phyloP scores from a whole-genome alignment of 2,329 filamentous ascomycete species.

The Fusarium sp. region DNA sequence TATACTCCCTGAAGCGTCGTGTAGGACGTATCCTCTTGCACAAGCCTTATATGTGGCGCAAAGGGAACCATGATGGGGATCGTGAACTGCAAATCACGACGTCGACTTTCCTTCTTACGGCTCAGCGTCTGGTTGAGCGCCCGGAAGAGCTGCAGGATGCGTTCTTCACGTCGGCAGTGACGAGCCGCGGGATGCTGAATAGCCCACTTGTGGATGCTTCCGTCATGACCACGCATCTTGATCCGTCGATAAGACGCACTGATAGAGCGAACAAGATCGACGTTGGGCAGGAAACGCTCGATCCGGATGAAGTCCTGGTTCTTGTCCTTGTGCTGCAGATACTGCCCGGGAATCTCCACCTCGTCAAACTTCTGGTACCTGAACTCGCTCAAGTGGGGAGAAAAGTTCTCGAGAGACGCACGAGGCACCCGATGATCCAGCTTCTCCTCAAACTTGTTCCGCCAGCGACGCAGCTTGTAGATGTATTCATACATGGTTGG shows the following conservation, averaged over 20 bases:
- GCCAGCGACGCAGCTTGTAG: constrained; percentile 94
- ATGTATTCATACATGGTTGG: constrained; percentile 99
- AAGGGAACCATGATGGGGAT: constrained; percentile 96
- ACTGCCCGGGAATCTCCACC: constrained; percentile 97
- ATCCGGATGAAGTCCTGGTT: constrained; percentile 99
- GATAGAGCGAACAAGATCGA: constrained; percentile 92
- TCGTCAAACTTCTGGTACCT: constrained; percentile 98
- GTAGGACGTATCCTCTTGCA: constrained; percentile 95
- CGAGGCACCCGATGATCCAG: constrained; percentile 85
- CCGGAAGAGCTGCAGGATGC: constrained; percentile 95
- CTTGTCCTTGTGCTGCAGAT: constrained; percentile 97
- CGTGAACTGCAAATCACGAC: constrained; percentile 95
- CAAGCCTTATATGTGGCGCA: constrained; percentile 93
- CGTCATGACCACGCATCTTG: constrained; percentile 97
- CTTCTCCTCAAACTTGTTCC: constrained; percentile 98
- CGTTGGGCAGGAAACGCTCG: constrained; percentile 94
- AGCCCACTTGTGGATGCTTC: constrained; percentile 95
- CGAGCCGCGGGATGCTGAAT: constrained; percentile 96
- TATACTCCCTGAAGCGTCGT: constrained; percentile 95
- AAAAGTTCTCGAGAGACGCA: constrained; percentile 86
- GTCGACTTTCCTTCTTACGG: constrained; percentile 94
- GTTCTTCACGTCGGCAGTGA: constrained; percentile 93
- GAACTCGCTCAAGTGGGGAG: constrained; percentile 95
- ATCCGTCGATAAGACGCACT: constrained; percentile 93
- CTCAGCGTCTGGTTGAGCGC: constrained; percentile 94